Base-by-base conservation (phyloP, 2,329 filamentous ascomycete genomes). In the Calonectria henricotiae region DNA sequence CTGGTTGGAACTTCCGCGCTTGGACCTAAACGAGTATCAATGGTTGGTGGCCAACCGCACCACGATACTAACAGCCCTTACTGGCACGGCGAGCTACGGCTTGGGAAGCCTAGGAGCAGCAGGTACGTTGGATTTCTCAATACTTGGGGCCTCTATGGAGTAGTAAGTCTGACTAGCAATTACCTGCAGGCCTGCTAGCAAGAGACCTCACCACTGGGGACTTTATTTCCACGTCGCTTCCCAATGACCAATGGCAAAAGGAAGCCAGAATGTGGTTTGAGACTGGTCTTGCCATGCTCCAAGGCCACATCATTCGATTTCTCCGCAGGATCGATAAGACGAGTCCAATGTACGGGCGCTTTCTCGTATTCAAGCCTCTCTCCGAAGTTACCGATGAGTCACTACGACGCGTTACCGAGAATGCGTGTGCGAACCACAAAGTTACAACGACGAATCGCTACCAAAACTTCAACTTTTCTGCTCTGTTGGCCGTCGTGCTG, bases 381-480 rank as follows among this genome's bases (percentile, higher is more conserved):
- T 58, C 51, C 1, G 5, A 25, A 1, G n/a, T 58, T 3, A 7
- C 51, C 32, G 20, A 39, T 20, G n/a, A 11, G 5, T 3, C 32
- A n/a, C 20, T 58, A 7, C n/a, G 7, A 6, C 30, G 35, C 2
- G 51, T 30, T 9, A 39, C 32, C 17, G n/a, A 39, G 20, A 39
- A 2, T 23, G 51, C 32, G 9, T 58, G 51, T 7, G 30, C 37
- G 23, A 58, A 58, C 32, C 51, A 58, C 11, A 58, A 58, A 4
- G 35, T 58, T 1, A 58, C 51, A n/a, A 58, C 51, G 6, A 39
- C 32, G 9, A 58, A 58, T n/a, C 32, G 20, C 20, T 58, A 58
- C 35, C 51, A 58, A 58, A 58, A 58, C 35, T 58, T 58, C 12
- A 58, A 58, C 20, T 58, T 58, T 58, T 9, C 51, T 37, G 35